Conservation (phyloP, 805 yeast genomes). For the Pichia nanzhaoensis region DNA sequence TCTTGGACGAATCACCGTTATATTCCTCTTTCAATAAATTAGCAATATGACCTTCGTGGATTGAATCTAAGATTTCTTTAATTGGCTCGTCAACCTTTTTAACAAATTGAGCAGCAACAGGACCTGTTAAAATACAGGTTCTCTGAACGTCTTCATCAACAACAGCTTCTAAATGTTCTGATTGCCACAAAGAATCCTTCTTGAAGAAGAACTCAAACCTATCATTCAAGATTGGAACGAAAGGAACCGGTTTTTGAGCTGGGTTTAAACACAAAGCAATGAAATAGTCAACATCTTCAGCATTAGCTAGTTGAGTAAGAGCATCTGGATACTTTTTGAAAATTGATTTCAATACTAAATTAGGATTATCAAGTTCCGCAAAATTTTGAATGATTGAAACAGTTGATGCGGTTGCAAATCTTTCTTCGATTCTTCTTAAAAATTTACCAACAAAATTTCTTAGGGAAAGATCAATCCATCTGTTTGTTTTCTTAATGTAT, state of each 20-base stretch:
- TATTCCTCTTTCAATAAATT: conserved; percentile 64
- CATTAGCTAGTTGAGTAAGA: conserved; percentile 75
- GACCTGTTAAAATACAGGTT: conserved; percentile 98
- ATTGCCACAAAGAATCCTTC: conserved; percentile 99
- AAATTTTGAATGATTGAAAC: conserved; percentile 71
- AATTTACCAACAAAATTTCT: conserved; percentile 82
- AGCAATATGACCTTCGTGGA: conserved; percentile 85
- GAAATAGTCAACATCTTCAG: conserved; percentile 93
- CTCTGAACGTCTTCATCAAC: conserved; percentile 94
- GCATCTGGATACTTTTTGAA: conserved; percentile 69
- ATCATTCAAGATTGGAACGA: conserved; percentile 90
- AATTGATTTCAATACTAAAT: conserved; percentile 49
- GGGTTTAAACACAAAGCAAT: conserved; percentile 77
- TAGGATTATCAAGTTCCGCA: conserved; percentile 63
- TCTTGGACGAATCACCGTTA: conserved; percentile 56
- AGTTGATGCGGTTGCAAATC: conserved; percentile 59
- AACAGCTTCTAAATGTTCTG: conserved; percentile 94
- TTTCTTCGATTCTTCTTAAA: conserved; percentile 94
- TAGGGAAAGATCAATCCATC: conserved; percentile 86
- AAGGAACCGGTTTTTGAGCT: conserved; percentile 94
- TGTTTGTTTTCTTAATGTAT: conserved; percentile 67
- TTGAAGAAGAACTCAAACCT: conserved; percentile 94
- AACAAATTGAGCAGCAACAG: conserved; percentile 94
- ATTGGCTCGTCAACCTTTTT: conserved; percentile 87
- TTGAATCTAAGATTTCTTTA: conserved; percentile 77